A percentile compares a stretch with the other conserved stretches of the same genome.
Evolutionary conservation across 2,329 filamentous ascomycete species (phyloP).

Genomic region (Colletotrichum kahawae): DNA sequence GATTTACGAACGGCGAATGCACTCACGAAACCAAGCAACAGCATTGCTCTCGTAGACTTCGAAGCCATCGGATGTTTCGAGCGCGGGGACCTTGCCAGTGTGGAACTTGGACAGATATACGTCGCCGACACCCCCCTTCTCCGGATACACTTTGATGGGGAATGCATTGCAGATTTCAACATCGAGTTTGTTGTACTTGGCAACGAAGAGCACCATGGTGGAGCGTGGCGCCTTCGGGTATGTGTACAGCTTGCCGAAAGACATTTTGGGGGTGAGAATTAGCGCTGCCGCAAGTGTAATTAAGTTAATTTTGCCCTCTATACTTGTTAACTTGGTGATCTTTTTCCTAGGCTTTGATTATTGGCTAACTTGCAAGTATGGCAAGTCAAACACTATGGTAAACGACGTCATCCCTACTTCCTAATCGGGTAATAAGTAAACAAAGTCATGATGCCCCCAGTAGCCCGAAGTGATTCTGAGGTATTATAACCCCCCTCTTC

Average conservation of each 20-base stretch:
- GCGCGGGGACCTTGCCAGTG: background rate
- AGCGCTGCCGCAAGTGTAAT: too few relatives aligned
- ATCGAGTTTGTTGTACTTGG: background rate
- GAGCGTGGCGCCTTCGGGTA: background rate
- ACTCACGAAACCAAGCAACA: background rate
- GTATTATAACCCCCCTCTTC: too few relatives aligned
- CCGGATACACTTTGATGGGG: background rate
- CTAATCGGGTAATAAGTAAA: too few relatives aligned
- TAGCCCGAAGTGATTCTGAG: too few relatives aligned
- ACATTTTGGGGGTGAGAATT: background rate
- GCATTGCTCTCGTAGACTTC: background rate
- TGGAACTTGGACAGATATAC: background rate
- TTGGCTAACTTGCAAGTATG: too few relatives aligned
- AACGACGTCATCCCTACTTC: too few relatives aligned
- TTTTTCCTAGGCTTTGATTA: too few relatives aligned
- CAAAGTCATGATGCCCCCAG: too few relatives aligned
- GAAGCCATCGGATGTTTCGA: background rate
- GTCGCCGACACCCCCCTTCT: background rate
- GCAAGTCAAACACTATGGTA: too few relatives aligned
- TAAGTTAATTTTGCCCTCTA: too few relatives aligned
- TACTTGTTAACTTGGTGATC: too few relatives aligned
- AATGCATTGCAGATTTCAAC: background rate
- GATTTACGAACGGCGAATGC: accelerated
- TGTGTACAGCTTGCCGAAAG: slow-evolving; percentile 1
- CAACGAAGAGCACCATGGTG: background rate